Percentiles rank a stretch among this genome's conserved stretches.
Evolutionary conservation across 805 yeast species (phyloP).

Genomic region (Spathaspora arborariae): DNA sequence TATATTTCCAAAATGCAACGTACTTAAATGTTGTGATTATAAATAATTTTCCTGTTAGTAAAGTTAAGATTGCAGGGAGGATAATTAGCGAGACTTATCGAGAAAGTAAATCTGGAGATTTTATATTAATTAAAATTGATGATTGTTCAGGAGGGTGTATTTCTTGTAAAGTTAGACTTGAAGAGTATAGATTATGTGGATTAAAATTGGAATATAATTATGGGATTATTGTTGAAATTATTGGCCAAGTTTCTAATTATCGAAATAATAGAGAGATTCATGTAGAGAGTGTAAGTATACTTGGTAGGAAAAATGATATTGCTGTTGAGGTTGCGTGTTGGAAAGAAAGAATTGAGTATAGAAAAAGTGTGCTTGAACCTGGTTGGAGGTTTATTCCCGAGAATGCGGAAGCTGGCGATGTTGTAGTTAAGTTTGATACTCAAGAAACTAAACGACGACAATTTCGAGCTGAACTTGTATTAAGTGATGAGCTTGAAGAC

Average conservation of each 20-base stretch:
- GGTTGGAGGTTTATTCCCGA: slow-evolving; percentile 23
- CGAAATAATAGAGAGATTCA: slow-evolving; percentile 8
- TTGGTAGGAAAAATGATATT: slow-evolving; percentile 17
- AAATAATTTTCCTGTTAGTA: slow-evolving; percentile 32
- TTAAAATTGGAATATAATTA: slow-evolving; percentile 13
- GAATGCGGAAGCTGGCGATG: not conserved
- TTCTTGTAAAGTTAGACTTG: slow-evolving; percentile 15
- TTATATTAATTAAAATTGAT: slow-evolving; percentile 23
- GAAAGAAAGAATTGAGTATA: slow-evolving; percentile 19
- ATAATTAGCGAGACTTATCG: slow-evolving; percentile 20
- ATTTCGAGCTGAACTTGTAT: not conserved
- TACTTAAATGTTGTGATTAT: slow-evolving; percentile 15
- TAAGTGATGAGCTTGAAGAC: not conserved
- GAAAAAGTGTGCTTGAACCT: slow-evolving; percentile 12
- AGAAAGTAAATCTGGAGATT: slow-evolving; percentile 10
- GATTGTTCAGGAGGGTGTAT: slow-evolving; percentile 26
- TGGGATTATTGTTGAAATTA: slow-evolving; percentile 24
- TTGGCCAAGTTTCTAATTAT: slow-evolving; percentile 11
- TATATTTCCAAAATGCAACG: slow-evolving; percentile 18
- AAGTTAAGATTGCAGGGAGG: slow-evolving; percentile 23
- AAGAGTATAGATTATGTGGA: slow-evolving; percentile 12
- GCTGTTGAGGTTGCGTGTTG: slow-evolving; percentile 26
- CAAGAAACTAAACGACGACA: not conserved
- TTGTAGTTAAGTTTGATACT: slow-evolving; percentile 1
- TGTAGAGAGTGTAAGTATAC: slow-evolving; percentile 9